These are phyloP conservation scores for Alternaria viburni DNA, from an alignment of 2,329 filamentous ascomycete species.

Conservation along the genomic window DNA sequence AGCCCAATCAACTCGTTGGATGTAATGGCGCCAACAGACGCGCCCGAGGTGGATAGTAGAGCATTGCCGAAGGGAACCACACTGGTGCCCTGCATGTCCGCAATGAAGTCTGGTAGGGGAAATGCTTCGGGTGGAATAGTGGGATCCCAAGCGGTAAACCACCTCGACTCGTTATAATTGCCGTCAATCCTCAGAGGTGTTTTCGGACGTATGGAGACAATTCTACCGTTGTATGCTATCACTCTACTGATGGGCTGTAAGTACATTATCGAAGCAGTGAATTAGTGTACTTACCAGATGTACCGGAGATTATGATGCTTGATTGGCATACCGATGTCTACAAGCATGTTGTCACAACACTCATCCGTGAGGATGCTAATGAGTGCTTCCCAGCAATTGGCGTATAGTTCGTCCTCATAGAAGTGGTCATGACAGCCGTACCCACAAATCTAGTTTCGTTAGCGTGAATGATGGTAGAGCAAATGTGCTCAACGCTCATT, in stretches of 20 bases:
- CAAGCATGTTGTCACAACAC: conserved; percentile 65
- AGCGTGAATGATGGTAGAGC: conserved; percentile 42
- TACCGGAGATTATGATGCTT: conserved; percentile 67
- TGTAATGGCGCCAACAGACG: not conserved
- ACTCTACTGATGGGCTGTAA: conserved; percentile 57
- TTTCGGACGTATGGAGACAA: conserved; percentile 76
- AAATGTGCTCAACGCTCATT: not conserved
- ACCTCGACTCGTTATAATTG: conserved; percentile 54
- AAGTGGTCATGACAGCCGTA: conserved; percentile 60
- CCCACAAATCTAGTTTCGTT: not conserved
- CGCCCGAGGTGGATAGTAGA: not conserved
- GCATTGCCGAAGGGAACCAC: conserved; percentile 45
- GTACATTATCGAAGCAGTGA: not conserved
- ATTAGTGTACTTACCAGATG: conserved; percentile 39
- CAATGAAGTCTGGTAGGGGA: not conserved
- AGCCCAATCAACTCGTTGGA: not conserved
- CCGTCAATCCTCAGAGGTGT: conserved; percentile 74
- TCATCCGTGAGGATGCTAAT: conserved; percentile 66
- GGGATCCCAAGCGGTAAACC: conserved; percentile 40
- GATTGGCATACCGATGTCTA: conserved; percentile 50
- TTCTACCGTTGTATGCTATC: conserved; percentile 68
- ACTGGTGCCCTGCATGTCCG: conserved; percentile 62
- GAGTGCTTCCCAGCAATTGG: conserved; percentile 61
- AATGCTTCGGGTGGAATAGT: not conserved
- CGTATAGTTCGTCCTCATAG: conserved; percentile 45